These are phyloP conservation scores for Alternaria postmessia DNA, from an alignment of 2,329 filamentous ascomycete species.

Conservation along the genomic window DNA sequence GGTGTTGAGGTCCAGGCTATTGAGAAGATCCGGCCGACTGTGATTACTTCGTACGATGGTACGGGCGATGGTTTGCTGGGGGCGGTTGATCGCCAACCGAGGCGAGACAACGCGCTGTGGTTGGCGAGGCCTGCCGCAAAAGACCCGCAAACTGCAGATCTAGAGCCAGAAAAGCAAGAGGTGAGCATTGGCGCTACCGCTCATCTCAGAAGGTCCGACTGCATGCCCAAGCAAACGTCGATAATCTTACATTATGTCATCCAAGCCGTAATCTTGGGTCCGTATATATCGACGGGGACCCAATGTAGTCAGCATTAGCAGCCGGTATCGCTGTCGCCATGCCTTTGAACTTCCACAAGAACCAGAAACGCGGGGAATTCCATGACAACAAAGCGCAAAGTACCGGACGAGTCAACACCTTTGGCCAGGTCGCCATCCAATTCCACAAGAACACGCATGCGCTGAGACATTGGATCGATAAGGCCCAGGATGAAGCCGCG, in stretches of 20 bases:
- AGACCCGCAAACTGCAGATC: not conserved
- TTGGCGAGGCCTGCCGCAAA: not conserved
- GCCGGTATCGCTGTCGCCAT: slow-evolving; percentile 8
- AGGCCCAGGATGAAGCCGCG: slow-evolving; percentile 13
- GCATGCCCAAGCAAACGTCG: not conserved
- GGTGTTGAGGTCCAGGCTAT: not conserved
- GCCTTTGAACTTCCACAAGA: slow-evolving; percentile 11
- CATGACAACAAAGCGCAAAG: slow-evolving; percentile 18
- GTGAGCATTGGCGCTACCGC: not conserved
- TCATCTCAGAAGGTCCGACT: not conserved
- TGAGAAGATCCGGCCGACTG: not conserved
- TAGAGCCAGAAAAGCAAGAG: not conserved
- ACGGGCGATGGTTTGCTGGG: not conserved
- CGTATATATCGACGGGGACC: not conserved
- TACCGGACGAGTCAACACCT: slow-evolving; percentile 19
- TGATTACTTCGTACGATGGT: not conserved
- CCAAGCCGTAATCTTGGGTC: not conserved
- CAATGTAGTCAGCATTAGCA: not conserved
- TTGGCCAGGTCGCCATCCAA: slow-evolving; percentile 27
- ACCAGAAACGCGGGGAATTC: slow-evolving; percentile 13
- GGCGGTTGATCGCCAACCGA: not conserved
- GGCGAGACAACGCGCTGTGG: not conserved
- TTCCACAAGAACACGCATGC: slow-evolving; percentile 28
- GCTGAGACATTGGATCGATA: slow-evolving; percentile 29
- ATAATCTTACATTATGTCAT: not conserved